Percentiles rank a stretch among this genome's conserved stretches.
phyloP scores from a whole-genome alignment of 345 rosid species.

The Eucalyptus paniculata region DNA sequence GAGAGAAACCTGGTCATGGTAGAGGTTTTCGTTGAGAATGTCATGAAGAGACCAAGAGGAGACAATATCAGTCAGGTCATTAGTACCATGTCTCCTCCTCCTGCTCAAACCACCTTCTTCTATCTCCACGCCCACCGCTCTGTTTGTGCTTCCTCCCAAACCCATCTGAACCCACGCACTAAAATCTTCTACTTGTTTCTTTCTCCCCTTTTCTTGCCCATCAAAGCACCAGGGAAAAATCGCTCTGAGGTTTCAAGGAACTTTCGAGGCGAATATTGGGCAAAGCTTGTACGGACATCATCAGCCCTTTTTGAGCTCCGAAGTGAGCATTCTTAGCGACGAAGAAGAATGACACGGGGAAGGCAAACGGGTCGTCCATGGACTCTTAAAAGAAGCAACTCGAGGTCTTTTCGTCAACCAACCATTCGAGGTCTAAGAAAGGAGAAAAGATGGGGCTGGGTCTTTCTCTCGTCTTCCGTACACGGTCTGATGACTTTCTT shows the following conservation, averaged over 20 bases:
- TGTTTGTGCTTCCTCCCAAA: not conserved
- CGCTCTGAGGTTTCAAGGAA: not conserved
- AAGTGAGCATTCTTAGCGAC: not conserved
- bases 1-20: slow-evolving; percentile 6
- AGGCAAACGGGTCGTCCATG: not conserved
- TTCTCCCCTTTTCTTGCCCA: not conserved
- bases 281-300: not conserved
- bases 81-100: not conserved
- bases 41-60: slow-evolving; percentile 28
- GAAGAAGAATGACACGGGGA: not conserved
- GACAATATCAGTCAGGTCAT: not conserved
- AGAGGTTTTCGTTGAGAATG: slow-evolving; percentile 14
- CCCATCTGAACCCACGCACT: not conserved
- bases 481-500: not conserved
- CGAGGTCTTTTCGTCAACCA: not conserved
- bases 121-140: not conserved
- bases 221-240: not conserved
- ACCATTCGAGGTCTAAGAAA: not conserved
- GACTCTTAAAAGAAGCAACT: not conserved
- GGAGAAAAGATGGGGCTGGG: not conserved
- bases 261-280: not conserved
- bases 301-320: not conserved
- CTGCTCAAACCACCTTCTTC: not conserved
- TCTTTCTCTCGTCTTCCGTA: not conserved
- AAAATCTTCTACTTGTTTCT: not conserved